A percentile compares a stretch with the other conserved stretches of the same genome.
phyloP scores from a whole-genome alignment of 2,329 filamentous ascomycete genomes.

The Penicillium sp. region DNA sequence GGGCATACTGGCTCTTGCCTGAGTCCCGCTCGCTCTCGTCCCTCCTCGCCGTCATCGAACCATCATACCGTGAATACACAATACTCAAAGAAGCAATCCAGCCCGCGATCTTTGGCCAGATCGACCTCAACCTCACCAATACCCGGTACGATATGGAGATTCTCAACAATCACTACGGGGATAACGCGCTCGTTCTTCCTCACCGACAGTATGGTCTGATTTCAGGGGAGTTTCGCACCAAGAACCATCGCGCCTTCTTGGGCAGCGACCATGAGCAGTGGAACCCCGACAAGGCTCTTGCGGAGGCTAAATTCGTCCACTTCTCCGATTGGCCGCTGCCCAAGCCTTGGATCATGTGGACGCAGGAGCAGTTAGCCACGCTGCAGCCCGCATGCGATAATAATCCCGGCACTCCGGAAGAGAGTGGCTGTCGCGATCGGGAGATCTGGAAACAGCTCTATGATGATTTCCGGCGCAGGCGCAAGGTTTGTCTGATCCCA shows the following conservation, averaged over 20 bases:
- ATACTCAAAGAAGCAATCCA: conserved; percentile 32
- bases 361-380: conserved; percentile 33
- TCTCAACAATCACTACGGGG: conserved; percentile 62
- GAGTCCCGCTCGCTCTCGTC: conserved; percentile 59
- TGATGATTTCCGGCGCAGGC: conserved; percentile 38
- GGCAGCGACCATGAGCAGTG: conserved; percentile 56
- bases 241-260: conserved; percentile 56
- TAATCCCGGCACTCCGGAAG: conserved; percentile 37
- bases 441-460: conserved; percentile 43
- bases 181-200: conserved; percentile 62
- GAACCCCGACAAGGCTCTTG: conserved; percentile 59
- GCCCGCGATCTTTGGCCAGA: conserved; percentile 32
- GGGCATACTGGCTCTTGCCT: conserved; percentile 69
- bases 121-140: conserved; percentile 24
- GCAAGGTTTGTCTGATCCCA: conserved; percentile 29
- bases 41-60: conserved; percentile 64
- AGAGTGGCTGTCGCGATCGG: conserved; percentile 42
- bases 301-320: conserved; percentile 67
- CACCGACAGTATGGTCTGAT: conserved; percentile 65
- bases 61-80: conserved; percentile 53
- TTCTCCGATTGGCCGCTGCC: conserved; percentile 73
- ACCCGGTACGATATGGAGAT: conserved; percentile 66
- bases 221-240: conserved; percentile 62
- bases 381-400: conserved; percentile 38
- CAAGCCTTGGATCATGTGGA: conserved; percentile 61